Base-by-base conservation (phyloP, 345 rosid species). In the Microcos paniculata region DNA sequence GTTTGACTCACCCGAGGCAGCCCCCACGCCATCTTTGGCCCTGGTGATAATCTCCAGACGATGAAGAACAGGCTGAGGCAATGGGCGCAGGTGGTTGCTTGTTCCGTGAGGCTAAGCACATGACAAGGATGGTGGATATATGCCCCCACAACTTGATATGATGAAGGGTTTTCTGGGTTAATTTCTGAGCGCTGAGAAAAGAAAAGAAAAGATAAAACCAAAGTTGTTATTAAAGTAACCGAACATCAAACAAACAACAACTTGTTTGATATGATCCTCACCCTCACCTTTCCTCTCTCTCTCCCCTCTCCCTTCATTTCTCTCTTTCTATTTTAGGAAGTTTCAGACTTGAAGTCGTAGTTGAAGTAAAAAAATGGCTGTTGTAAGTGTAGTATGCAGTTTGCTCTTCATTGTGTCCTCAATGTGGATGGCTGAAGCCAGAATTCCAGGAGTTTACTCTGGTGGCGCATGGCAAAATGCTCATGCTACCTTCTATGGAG, bases 81-180 rank as follows among this genome's bases (percentile, higher is more conserved):
- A 76, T 92, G 98, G 97, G 98, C 97, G 57, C 94, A 87, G 84
- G 94, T 92, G 82, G 98, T 94, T 79, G 98, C 95, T 18, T 95
- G 99, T 82, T 81, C 98, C 68, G 97, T 95, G 78, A 81, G 89
- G 75, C 97, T 91, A 79, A 82, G 82, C 53, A 82, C 95, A 12
- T 59, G 83, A 66, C 78, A 23, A 49, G 31, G 66, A 57, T 19
- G 28, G 8, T 33, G 38, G 38, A 35, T 35, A 35, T 35, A 5
- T 35, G 3, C 5, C 8, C 26, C 57, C 16, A 48, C 28, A 16
- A 49, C 43, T 48, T 16, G 38, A 28, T 28, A 7, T 24, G 55
- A 16, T 45, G 35, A 23, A 46, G 48, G 49, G 31, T 35, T 42
- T 62, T 23, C 30, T 5, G 57, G 72, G 58, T 49, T n/a, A 70